A percentile compares a stretch with the other conserved stretches of the same genome.
Evolutionary conservation across 225 moss, liverwort and hornwort genomes (phyloP).

Genomic region (Marchantia polymorpha): DNA sequence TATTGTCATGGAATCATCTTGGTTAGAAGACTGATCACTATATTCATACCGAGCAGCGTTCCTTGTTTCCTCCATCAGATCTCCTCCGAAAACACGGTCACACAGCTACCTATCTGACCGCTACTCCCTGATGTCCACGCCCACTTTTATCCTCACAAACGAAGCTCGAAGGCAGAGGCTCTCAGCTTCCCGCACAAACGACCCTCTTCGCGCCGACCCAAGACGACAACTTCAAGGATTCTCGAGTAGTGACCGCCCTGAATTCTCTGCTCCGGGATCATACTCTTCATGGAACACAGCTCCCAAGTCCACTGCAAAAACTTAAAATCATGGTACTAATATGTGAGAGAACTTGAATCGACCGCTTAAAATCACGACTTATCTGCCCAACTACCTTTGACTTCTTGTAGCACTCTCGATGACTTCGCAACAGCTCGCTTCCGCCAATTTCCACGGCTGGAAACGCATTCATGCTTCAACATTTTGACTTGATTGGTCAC

Average conservation of each 20-base stretch:
- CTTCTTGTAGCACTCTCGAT: neutral
- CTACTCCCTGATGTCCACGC: neutral
- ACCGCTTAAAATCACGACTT: neutral
- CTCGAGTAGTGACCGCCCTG: neutral
- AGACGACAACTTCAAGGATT: neutral
- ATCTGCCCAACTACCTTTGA: no score
- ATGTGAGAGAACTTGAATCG: neutral
- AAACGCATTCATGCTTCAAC: neutral
- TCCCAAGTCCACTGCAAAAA: slow-evolving; percentile 2
- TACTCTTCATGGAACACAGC: neutral
- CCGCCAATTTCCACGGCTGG: neutral
- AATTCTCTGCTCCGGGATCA: neutral
- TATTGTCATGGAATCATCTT: neutral
- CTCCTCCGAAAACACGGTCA: neutral
- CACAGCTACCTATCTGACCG: neutral
- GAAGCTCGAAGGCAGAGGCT: neutral
- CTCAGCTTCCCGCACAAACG: neutral
- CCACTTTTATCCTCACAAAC: neutral
- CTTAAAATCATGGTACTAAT: neutral
- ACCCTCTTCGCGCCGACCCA: neutral
- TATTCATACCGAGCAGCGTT: neutral
- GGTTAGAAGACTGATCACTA: neutral
- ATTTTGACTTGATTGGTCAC: neutral
- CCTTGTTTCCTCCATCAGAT: slow-evolving; percentile 1
- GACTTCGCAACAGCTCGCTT: neutral